phyloP scores from a whole-genome alignment of 1,139 yeast genomes.

The Candida gigantensis region DNA sequence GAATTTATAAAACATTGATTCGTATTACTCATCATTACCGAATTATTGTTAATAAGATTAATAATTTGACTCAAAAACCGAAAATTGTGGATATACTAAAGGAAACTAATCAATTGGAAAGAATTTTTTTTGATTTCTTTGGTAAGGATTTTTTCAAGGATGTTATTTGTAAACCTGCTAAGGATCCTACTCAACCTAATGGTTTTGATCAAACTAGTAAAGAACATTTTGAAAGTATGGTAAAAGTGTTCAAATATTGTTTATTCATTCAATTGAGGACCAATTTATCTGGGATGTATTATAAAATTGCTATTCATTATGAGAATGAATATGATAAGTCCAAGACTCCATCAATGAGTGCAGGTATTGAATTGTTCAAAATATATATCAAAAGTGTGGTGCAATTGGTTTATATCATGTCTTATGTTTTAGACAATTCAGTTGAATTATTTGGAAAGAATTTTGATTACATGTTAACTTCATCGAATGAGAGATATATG shows the following conservation, averaged over 20 bases:
- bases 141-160: constrained; percentile 49
- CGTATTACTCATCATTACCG: constrained; percentile 33
- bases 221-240: constrained; percentile 23
- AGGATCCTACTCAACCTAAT: constrained; percentile 16
- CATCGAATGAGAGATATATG: constrained; percentile 44
- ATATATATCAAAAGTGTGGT: constrained; percentile 46
- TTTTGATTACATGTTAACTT: constrained; percentile 41
- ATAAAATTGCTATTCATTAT: constrained; percentile 44
- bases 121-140: constrained; percentile 36
- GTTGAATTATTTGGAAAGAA: constrained; percentile 45
- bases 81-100: constrained; percentile 37
- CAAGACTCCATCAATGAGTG: constrained; percentile 34
- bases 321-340: constrained; percentile 36
- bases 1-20: constrained; percentile 17
- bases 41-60: constrained; percentile 29
- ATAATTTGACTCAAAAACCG: constrained; percentile 34
- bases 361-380: constrained; percentile 48
- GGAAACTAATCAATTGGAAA: constrained; percentile 43
- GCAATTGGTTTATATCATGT: constrained; percentile 48
- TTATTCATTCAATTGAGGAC: constrained; percentile 42
- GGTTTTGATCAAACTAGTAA: constrained; percentile 19
- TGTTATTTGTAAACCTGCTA: constrained; percentile 37
- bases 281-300: constrained; percentile 46
- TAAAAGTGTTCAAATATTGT: constrained; percentile 40
- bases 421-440: constrained; percentile 46